Evolutionary conservation across 192 early-diverging fungal species (phyloP).

Genomic region (Dispira parvispora): DNA sequence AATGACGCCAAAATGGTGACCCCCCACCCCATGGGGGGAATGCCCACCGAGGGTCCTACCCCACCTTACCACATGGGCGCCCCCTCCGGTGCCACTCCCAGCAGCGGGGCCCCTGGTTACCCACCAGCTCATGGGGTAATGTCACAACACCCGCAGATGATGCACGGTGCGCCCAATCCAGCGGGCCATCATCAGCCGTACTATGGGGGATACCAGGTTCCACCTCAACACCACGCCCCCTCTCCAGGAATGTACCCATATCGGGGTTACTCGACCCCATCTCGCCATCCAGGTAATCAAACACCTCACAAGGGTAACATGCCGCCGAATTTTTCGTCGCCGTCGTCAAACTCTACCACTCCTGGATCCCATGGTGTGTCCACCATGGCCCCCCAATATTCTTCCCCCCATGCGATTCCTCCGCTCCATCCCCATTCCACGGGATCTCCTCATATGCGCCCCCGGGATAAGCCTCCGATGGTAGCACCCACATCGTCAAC

Average conservation of each 20-base stretch:
- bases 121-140: background rate
- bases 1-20: background rate
- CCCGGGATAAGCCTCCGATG: conserved; percentile 8
- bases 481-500: no score
- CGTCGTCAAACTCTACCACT: background rate
- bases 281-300: background rate
- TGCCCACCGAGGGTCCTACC: background rate
- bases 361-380: background rate
- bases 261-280: background rate
- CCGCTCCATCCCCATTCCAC: background rate
- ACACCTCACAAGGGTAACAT: background rate
- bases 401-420: background rate
- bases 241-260: conserved; percentile 4
- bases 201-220: background rate
- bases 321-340: background rate
- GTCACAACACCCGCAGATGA: background rate
- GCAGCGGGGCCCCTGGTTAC: background rate
- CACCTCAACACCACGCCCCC: background rate
- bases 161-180: background rate
- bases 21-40: background rate
- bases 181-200: background rate
- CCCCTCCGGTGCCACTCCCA: background rate
- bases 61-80: background rate
- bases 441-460: conserved; percentile 9
- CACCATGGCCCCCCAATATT: background rate